Percentiles rank a stretch among this genome's conserved stretches.
phyloP scores from a whole-genome alignment of 2,329 filamentous ascomycete species.

The Epichloe elymi region DNA sequence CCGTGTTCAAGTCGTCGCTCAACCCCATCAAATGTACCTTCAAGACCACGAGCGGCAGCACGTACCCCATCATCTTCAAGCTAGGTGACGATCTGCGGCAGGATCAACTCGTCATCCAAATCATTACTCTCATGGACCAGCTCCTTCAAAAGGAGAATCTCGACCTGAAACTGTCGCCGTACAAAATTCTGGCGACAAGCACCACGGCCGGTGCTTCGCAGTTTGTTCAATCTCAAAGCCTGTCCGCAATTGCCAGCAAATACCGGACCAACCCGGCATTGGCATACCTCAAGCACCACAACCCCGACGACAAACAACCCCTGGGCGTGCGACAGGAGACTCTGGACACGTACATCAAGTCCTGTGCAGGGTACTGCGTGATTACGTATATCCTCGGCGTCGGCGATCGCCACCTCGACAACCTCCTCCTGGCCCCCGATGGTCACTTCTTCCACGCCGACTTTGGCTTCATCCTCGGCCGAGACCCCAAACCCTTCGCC shows the following conservation, averaged over 20 bases:
- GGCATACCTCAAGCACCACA: conserved; percentile 76
- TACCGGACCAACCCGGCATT: conserved; percentile 64
- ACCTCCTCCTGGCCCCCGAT: conserved; percentile 78
- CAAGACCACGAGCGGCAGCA: conserved; percentile 61
- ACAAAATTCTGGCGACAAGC: conserved; percentile 90
- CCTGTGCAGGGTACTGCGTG: conserved; percentile 93
- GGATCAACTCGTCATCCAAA: conserved; percentile 91
- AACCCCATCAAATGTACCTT: conserved; percentile 87
- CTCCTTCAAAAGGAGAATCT: conserved; percentile 91
- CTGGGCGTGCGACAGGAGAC: conserved; percentile 82
- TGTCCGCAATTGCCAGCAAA: conserved; percentile 72
- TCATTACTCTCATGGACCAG: conserved; percentile 96
- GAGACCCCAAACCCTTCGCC: conserved; percentile 93
- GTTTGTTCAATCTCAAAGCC: conserved; percentile 75
- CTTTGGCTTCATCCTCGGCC: conserved; percentile 94
- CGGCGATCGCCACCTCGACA: conserved; percentile 90
- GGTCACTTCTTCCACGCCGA: conserved; percentile 97
- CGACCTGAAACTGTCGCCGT: conserved; percentile 87
- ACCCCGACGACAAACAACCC: conserved; percentile 70
- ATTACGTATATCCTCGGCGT: conserved; percentile 97
- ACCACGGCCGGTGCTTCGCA: conserved; percentile 83
- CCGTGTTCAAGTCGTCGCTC: conserved; percentile 90
- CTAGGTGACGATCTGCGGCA: conserved; percentile 92
- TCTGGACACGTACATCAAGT: conserved; percentile 90
- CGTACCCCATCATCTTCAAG: conserved; percentile 94